Percentiles rank a stretch among this genome's conserved stretches.
These are phyloP conservation scores for Bryoglossum gracile DNA, from an alignment of 495 filamentous ascomycete species.

Conservation along the genomic window DNA sequence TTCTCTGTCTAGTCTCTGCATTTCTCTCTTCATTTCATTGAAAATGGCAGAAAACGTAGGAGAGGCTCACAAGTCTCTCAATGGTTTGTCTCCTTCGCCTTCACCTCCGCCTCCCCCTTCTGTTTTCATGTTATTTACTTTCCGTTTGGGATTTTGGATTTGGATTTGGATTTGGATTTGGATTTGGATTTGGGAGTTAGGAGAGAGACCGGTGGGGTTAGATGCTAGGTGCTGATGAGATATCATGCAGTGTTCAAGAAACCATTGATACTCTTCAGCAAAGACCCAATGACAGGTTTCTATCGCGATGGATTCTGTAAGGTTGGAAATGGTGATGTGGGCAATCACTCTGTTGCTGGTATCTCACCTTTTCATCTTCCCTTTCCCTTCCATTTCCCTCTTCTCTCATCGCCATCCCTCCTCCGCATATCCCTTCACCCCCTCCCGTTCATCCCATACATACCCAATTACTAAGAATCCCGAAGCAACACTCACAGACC, in stretches of 20 bases:
- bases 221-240: background rate
- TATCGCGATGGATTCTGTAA: constrained; percentile 55
- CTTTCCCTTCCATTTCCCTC: background rate
- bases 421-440: no score
- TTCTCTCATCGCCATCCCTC: background rate
- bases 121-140: no score
- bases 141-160: no score
- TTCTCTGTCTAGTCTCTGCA: no score
- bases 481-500: constrained; percentile 41
- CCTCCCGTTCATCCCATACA: background rate
- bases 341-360: constrained; percentile 45
- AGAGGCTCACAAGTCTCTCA: constrained; percentile 14
- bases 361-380: background rate
- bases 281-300: constrained; percentile 51
- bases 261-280: constrained; percentile 49
- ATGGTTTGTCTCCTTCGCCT: constrained; percentile 2
- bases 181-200: no score
- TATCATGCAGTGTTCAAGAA: constrained; percentile 43
- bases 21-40: background rate
- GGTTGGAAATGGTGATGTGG: constrained; percentile 33
- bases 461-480: background rate
- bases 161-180: no score
- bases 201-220: background rate
- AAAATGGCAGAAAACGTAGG: constrained; percentile 2
- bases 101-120: no score